Evolutionary conservation across 768 basidiomycete species (phyloP), one percentile per base, ranked within the genome.

Genomic region (Mycena belliarum): DNA sequence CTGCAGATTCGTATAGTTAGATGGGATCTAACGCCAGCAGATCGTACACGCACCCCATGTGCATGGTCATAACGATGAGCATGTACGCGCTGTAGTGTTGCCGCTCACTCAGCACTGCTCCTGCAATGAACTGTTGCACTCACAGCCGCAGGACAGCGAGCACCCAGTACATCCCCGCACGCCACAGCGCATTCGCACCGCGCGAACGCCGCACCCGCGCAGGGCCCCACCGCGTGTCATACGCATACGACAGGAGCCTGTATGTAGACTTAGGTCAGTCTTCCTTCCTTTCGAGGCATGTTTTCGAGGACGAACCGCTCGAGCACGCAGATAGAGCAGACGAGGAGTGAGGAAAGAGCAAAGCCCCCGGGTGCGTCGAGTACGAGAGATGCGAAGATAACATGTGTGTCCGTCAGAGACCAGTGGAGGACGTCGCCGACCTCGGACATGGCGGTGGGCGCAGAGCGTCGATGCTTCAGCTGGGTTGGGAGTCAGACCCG

Each of bases 61-160:
- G 82, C 60, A 86, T 82, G 21, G 87, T 83, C 87, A 89, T 89
- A 24, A 84, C 80, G 49, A 86, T 74, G 16, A 91, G 77, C 87
- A 91, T 89, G 65, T 89, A 90, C 58, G 81, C 71, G 53, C 88
- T 89, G 50, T 11, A 24, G 42, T 49, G 62, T 55, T n/a, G 33
- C 43, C 29, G 24, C 21, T 38, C 21, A 24, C 48, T 20, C 21
- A 26, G 6, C 29, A 32, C 7, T 32, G 12, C 12, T 32, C 6
- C 29, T 6, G 29, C 35, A 43, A n/a, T 33, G 26, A 49, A 32
- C 14, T 35, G 37, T 14, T 7, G 29, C 18, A 69, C 86, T 69
- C 67, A 89, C 89, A 91, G 68, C 75, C 88, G 75, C 25, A 85
- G 68, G 47, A 83, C 73, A 0, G 82, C 85, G n/a, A 79, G 79